Base-by-base conservation (phyloP, 768 basidiomycete genomes). In the Collybia sordida region DNA sequence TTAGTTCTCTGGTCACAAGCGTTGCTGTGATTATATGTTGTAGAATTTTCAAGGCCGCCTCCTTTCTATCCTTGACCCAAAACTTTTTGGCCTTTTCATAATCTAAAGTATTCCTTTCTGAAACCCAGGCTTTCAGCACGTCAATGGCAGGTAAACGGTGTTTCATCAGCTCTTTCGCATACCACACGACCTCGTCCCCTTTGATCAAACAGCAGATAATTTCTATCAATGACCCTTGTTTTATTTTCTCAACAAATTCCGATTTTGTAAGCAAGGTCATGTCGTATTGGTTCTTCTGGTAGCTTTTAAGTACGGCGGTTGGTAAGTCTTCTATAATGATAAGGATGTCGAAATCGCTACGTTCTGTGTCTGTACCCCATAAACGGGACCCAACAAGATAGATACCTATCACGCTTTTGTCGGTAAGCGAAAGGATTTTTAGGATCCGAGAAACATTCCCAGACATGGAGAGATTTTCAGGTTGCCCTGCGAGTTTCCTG, bases 251-350 rank as follows among this genome's bases (percentile, higher is more conserved):
- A 31, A 44, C 19, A 42, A 60, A 63, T 7, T 56, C 47, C 8
- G 50, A 50, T 42, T 59, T 54, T 3, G 50, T 59, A 28, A 59
- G 41, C 5, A 63, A 9, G 6, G 61, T 62, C 7, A 55, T 36
- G n/a, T 62, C 61, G 51, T 59, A 61, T 45, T 57, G 45, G 21
- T 55, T 55, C 42, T 56, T 58, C 40, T 62, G 62, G 45, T 58
- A 60, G 45, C 59, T 64, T 41, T 55, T 61, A 2, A 18, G 42
- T 6, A 38, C 15, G n/a, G 50, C 15, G 0, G 42, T 9, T 15
- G 46, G 22, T 8, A 54, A 22, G 47, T 50, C 47, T 11, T 50
- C 43, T 23, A 50, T 39, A 28, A 65, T 49, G 18, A 64, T 36
- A 31, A 63, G 51, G 11, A 59, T 47, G 34, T 60, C 57, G 22